Base-by-base conservation (phyloP, 768 basidiomycete species). In the Gyrodon lividus region DNA sequence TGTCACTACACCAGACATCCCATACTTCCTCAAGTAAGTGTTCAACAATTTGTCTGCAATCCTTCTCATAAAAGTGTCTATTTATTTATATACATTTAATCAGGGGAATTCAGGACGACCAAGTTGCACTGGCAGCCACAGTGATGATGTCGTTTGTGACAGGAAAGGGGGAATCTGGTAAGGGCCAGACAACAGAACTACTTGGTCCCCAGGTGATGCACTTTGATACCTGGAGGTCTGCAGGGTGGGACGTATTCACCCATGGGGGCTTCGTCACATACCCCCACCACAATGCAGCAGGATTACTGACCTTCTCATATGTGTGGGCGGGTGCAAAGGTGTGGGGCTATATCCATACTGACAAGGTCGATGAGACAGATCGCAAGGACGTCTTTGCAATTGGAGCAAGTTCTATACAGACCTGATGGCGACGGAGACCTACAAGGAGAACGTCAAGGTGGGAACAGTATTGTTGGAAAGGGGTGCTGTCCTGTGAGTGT, bases 241-340 rank as follows among this genome's bases (percentile, higher is more conserved):
- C 22, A 4, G 34, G 22, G 0, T 59, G 58, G 58, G 55, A 43
- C 5, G 24, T 57, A 0, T 3, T 53, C 6, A 52, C 46, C 7
- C 55, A 57, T 17, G 51, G 37, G 2, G 58, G 56, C n/a, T 54
- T 45, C 16, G 3, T 57, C 0, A 52, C 55, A 1, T 53, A 46
- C 19, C 42, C 49, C 0, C 58, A 57, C 19, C 51, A 59, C 6
- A 46, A 59, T 9, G 46, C 55, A 9, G 43, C 10, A 3, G 52
- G 56, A 1, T 17, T 19, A 1, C 16, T 17, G 2, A 57, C 52
- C 0, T 57, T 31, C 26, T 22, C 50, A 22, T 39, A 19, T 8
- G 17, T 51, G n/a, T 12, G 19, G 7, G 20, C 33, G 9, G 56
- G 56, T 6, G 22, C 45, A 6, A 57, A 57, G 43, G 2, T 57